Evolutionary conservation across 495 filamentous ascomycete species (phyloP).

Genomic region (Pseudotulostoma volvatum): DNA sequence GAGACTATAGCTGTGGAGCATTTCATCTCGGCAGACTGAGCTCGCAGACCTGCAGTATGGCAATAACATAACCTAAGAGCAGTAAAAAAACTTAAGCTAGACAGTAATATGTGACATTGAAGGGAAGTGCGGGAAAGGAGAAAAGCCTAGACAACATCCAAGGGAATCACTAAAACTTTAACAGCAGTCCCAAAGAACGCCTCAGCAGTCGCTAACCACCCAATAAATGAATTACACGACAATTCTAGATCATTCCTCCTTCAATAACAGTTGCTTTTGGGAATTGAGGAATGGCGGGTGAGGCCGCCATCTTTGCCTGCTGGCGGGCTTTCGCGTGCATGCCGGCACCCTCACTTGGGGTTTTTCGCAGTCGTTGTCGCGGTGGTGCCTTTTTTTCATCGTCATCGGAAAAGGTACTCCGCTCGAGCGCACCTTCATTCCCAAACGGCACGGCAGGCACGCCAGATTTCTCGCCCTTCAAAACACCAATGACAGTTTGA

Average conservation of each 20-base stretch:
- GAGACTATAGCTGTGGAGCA: no score
- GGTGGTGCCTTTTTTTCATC: constrained; percentile 30
- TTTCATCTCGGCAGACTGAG: no score
- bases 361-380: constrained; percentile 38
- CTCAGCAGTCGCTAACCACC: no score
- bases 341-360: constrained; percentile 30
- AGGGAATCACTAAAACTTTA: no score
- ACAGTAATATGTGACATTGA: no score
- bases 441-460: constrained; percentile 11
- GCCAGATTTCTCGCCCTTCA: constrained; percentile 26
- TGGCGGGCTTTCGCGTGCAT: constrained; percentile 26
- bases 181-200: no score
- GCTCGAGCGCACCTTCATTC: constrained; percentile 24
- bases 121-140: no score
- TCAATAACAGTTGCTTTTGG: constrained; percentile 21
- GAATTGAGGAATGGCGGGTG: constrained; percentile 22
- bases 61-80: no score
- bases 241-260: constrained; percentile 30
- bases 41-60: no score
- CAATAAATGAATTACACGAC: no score
- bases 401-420: constrained; percentile 33
- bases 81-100: no score
- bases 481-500: constrained; percentile 35
- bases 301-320: constrained; percentile 19
- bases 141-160: no score